phyloP scores from a whole-genome alignment of 2,329 filamentous ascomycete genomes.

The Penicillium sp. region DNA sequence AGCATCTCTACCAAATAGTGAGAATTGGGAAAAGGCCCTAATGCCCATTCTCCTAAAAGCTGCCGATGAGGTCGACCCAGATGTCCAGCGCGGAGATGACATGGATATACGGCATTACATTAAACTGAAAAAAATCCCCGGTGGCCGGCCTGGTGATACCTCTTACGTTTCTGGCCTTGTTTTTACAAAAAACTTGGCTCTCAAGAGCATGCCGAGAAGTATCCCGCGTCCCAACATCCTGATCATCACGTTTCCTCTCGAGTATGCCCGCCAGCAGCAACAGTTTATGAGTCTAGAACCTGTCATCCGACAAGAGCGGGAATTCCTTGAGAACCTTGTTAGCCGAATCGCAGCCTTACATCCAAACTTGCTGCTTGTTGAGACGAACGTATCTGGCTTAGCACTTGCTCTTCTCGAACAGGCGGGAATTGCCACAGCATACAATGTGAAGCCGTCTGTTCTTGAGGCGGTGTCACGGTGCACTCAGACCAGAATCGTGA shows the following conservation, averaged over 20 bases:
- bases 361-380: constrained; percentile 85
- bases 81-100: constrained; percentile 86
- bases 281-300: constrained; percentile 99
- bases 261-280: constrained; percentile 89
- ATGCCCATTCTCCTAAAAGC: constrained; percentile 88
- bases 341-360: constrained; percentile 84
- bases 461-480: constrained; percentile 93
- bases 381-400: constrained; percentile 88
- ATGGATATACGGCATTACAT: constrained; percentile 98
- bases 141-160: constrained; percentile 85
- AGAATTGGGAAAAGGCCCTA: constrained; percentile 86
- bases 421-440: constrained; percentile 88
- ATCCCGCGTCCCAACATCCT: constrained; percentile 84
- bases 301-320: constrained; percentile 93
- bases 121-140: constrained; percentile 94
- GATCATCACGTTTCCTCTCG: constrained; percentile 91
- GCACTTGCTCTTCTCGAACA: constrained; percentile 86
- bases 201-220: constrained; percentile 93
- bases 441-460: constrained; percentile 95
- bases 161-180: constrained; percentile 96
- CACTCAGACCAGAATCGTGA: constrained; percentile 88
- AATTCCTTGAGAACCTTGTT: constrained; percentile 89
- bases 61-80: constrained; percentile 91
- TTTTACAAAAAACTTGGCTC: constrained; percentile 93
- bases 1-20: constrained; percentile 69